Base-by-base conservation (phyloP, 148 eudicot genomes). In the Cornus controversa region DNA sequence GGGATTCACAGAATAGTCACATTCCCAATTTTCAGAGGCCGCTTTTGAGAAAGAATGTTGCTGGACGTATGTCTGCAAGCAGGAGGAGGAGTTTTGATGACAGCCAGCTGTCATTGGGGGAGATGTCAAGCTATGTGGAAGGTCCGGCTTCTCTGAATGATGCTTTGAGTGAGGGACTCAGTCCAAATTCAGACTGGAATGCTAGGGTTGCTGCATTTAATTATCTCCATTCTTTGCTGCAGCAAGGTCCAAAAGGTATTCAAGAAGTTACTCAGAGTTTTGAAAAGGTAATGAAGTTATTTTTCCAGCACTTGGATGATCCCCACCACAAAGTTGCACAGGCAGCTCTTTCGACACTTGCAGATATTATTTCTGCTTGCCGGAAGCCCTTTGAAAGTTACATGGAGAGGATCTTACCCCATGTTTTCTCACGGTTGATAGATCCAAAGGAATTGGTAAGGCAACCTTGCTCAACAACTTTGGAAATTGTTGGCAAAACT, bases 311-410 rank as follows among this genome's bases (percentile, higher is more conserved):
- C 80, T 75, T 96, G 88, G 99, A 96, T 86, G 99, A 96, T 87
- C 99, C 99, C 28, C 99, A 96, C 84, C 99, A 96, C 83, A 96
- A 96, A 84, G 95, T 96, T 74, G 99, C 99, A 26, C 99, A 96
- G 84, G 98, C 99, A 66, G 99, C 99, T 73, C 99, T 96, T 58
- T 89, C 92, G 74, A 91, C 99, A n/a, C 98, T 96, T 77, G 90
- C 98, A 27, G 99, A 96, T 73, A 79, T 96, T 62, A 96, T 96
- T 36, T 92, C 99, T n/a, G 84, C 97, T 82, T 96, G 97, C 79
- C 85, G 91, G 75, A 96, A 88, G 87, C 98, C 93, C 70, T 96
- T 96, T 83, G 99, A 96, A 80, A 93, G 90, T 86, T 96, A 92
- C 78, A 90, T 93, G 92, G 99, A 96, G 86, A 93, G 99, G 81